Evolutionary conservation across 371 early-diverging fungal species (phyloP).

Genomic region (Ordospora pajunii): DNA sequence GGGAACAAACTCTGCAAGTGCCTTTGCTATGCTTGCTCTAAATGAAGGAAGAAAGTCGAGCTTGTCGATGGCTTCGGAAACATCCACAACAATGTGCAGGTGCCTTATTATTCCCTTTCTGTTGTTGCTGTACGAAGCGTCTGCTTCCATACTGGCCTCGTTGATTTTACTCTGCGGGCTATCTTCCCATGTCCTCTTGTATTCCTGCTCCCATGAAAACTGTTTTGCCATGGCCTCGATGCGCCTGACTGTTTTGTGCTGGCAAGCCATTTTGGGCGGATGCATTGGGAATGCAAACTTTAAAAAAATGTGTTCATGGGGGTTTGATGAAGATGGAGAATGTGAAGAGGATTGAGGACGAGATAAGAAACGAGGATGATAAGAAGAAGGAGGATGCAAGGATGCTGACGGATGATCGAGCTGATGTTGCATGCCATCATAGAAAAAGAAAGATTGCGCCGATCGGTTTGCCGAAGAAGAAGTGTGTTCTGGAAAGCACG

Average conservation of each 20-base stretch:
- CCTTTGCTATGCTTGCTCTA: conserved; percentile 8
- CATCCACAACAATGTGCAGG: conserved; percentile 43
- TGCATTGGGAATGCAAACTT: not conserved
- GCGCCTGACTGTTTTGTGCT: not conserved
- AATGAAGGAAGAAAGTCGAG: conserved; percentile 44
- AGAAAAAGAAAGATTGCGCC: conserved; percentile 3
- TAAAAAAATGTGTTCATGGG: not conserved
- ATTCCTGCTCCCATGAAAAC: conserved; percentile 56
- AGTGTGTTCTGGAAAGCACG: not conserved
- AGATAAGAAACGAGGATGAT: not conserved
- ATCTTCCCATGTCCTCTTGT: conserved; percentile 52
- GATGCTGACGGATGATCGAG: too few relatives aligned
- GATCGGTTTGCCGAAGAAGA: not conserved
- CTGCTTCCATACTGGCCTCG: not conserved
- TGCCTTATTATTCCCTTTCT: conserved; percentile 39
- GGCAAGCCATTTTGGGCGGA: too few relatives aligned
- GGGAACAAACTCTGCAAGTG: conserved; percentile 19
- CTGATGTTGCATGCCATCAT: not conserved
- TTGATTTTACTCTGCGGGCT: conserved; percentile 1
- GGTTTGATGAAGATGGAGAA: conserved; percentile 12
- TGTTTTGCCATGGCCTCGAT: conserved; percentile 23
- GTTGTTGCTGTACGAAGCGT: conserved; percentile 4
- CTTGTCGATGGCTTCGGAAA: conserved; percentile 44
- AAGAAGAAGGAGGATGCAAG: not conserved
- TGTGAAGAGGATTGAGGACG: not conserved